Evolutionary conservation across 176 grass and related monocot genomes (phyloP).

Genomic region (Triticum urartu): DNA sequence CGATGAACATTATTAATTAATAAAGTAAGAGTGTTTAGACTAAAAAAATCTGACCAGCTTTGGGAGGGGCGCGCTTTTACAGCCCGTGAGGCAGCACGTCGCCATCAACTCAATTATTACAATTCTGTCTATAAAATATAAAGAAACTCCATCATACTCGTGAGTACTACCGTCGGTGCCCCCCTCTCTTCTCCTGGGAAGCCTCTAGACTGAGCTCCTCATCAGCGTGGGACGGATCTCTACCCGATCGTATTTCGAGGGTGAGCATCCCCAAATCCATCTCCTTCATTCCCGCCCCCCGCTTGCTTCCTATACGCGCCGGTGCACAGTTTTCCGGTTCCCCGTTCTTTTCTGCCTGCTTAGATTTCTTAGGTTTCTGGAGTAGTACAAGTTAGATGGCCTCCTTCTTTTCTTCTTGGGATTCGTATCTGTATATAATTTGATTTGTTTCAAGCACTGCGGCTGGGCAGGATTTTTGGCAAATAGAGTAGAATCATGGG

Average conservation of each 20-base stretch:
- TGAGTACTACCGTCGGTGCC: background rate
- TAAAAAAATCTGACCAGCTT: too few species aligned
- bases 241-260: background rate
- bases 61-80: too few species aligned
- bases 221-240: background rate
- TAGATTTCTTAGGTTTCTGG: background rate
- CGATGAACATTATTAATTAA: too few species aligned
- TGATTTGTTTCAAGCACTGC: background rate
- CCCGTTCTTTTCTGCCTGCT: background rate
- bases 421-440: background rate
- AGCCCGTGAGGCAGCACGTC: too few species aligned
- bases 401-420: background rate
- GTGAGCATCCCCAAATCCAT: background rate
- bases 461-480: background rate
- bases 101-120: too few species aligned
- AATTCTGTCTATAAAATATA: too few species aligned
- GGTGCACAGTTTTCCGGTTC: background rate
- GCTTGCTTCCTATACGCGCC: background rate
- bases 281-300: background rate
- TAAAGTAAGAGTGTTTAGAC: too few species aligned
- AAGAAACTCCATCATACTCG: too few species aligned
- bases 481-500: background rate
- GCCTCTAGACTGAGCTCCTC: constrained; percentile 5
- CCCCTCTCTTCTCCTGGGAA: background rate
- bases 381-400: background rate